These are phyloP conservation scores for Aureobasidium sp. DNA, from an alignment of 2,329 filamentous ascomycete species.

Conservation along the genomic window DNA sequence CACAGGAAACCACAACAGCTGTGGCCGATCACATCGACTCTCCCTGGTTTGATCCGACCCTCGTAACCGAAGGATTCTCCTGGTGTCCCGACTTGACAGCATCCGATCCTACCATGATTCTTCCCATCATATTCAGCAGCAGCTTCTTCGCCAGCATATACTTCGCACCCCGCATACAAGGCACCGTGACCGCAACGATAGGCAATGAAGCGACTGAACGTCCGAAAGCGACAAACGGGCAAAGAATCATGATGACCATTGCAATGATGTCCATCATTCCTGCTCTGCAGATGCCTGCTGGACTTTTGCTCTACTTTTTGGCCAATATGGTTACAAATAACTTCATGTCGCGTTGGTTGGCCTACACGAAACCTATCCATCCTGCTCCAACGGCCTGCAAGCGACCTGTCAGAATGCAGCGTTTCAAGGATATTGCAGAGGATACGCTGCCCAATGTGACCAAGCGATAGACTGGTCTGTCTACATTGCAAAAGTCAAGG, in stretches of 20 bases:
- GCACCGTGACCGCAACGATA: slow-evolving; percentile 2
- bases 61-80: slow-evolving; percentile 49
- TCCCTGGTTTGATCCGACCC: slow-evolving; percentile 37
- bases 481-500: neutral
- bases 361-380: slow-evolving; percentile 19
- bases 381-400: slow-evolving; percentile 19
- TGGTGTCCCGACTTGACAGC: slow-evolving; percentile 52
- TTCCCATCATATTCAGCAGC: slow-evolving; percentile 42
- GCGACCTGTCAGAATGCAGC: slow-evolving; percentile 18
- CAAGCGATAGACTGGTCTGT: neutral
- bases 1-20: neutral
- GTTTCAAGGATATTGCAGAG: neutral
- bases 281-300: slow-evolving; percentile 30
- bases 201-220: neutral
- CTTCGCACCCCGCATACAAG: slow-evolving; percentile 11
- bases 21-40: neutral
- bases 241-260: slow-evolving; percentile 23
- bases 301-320: slow-evolving; percentile 33
- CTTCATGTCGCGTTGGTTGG: slow-evolving; percentile 20
- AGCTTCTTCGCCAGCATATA: slow-evolving; percentile 43
- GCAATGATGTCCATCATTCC: slow-evolving; percentile 26
- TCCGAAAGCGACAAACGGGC: slow-evolving; percentile 8
- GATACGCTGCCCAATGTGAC: neutral
- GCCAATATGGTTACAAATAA: slow-evolving; percentile 15
- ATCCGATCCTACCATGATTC: slow-evolving; percentile 41